Evolutionary conservation across 495 filamentous ascomycete genomes (phyloP), one percentile per base, ranked within the genome.

Genomic region (Aspergillus asperescens): DNA sequence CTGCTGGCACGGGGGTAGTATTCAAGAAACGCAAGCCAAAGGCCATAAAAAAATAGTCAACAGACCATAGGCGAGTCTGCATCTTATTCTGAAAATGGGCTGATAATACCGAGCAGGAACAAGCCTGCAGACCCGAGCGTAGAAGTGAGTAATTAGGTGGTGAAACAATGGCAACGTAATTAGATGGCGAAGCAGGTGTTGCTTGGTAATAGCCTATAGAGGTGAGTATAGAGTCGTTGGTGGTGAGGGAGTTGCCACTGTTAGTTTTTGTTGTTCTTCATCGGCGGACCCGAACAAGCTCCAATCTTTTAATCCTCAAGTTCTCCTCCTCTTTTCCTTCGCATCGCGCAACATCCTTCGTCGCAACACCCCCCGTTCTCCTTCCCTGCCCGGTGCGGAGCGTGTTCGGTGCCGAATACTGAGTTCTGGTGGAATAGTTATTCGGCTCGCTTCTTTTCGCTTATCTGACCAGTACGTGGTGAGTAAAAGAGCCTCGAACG

Each of bases 21-120:
- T 96, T 96, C 74, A 96, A 95, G 71, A 95, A 95, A 70, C 81
- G 91, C 56, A 96, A 93, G 63, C 77, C 85, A 1, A 95, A 90
- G 65, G 81, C 82, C 27, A 80, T 87, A 58, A 67, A 62, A 55
- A 74, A 68, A 67, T 74, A 61, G 8, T 1, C 23, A n/a, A 19
- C 27, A 23, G 29, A 27, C 13, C n/a, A n/a, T n/a, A n/a, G n/a
- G n/a, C n/a, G n/a, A n/a, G n/a, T n/a, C 12, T 25, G 29, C 10
- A 39, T 29, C 27, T 29, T 29, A 29, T n/a, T n/a, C n/a, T n/a
- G 31, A 12, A 34, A n/a, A 12, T 5, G 31, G 31, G 10, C 4
- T 5, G 31, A 34, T 34, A 12, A 34, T 34, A n/a, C 31, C 10
- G 31, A 34, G 9, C 31, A n/a, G n/a, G n/a, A n/a, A n/a, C n/a